A percentile compares a stretch with the other conserved stretches of the same genome.
Conservation (phyloP, 345 rosid genomes). For the Xanthoceras sorbifolium region DNA sequence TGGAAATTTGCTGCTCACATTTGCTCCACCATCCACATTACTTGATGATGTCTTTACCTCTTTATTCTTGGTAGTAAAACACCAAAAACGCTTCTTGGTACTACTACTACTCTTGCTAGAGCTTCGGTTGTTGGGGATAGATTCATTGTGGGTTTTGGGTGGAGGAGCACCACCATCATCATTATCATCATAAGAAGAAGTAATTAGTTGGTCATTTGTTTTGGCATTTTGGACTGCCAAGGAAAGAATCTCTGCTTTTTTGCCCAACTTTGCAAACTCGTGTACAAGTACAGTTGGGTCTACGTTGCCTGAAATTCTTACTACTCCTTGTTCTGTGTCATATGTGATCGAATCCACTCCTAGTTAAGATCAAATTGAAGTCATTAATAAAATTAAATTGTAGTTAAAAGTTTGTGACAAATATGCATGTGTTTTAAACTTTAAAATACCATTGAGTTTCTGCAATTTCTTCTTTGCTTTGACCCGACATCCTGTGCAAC, state of each 20-base stretch:
- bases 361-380: not conserved
- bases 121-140: too few species aligned
- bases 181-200: not conserved
- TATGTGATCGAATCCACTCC: not conserved
- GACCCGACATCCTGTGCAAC: not conserved
- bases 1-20: not conserved
- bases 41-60: too few species aligned
- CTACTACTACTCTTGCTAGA: too few species aligned
- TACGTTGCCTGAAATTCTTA: not conserved
- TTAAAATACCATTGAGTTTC: not conserved
- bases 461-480: constrained; percentile 6
- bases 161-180: too few species aligned
- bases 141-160: too few species aligned
- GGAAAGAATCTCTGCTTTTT: not conserved
- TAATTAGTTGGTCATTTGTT: not conserved
- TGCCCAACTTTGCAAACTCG: not conserved
- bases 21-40: not conserved
- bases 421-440: too few species aligned
- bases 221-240: not conserved
- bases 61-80: not conserved
- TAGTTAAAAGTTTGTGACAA: too few species aligned
- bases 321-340: not conserved
- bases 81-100: not conserved
- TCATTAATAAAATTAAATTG: too few species aligned
- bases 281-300: not conserved